Percentiles rank a stretch among this genome's conserved stretches.
Conservation (phyloP, 2,329 filamentous ascomycete species). For the Anisogramma anomala region DNA sequence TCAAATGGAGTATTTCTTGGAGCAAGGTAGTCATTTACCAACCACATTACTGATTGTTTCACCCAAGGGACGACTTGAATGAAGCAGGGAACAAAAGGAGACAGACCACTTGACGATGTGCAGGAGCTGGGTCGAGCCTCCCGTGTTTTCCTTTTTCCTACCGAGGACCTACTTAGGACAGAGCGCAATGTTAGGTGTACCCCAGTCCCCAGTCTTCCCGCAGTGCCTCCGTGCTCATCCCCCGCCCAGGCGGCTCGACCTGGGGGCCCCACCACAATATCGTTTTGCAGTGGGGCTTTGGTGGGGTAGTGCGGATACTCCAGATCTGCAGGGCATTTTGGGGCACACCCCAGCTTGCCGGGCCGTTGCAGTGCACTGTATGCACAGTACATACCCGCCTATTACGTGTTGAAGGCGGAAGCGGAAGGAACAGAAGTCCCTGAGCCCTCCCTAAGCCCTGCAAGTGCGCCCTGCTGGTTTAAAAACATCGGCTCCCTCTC, state of each 20-base stretch:
- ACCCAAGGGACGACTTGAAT: too few relatives aligned
- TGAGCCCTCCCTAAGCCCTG: too few relatives aligned
- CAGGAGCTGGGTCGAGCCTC: background rate
- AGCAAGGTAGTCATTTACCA: too few relatives aligned
- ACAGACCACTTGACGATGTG: background rate
- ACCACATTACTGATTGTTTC: too few relatives aligned
- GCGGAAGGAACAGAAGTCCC: constrained; percentile 11
- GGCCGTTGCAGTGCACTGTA: constrained; percentile 9
- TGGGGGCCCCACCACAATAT: constrained; percentile 12
- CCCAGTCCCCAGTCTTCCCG: background rate
- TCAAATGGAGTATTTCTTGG: too few relatives aligned
- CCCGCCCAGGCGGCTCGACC: constrained; percentile 8
- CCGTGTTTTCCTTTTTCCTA: too few relatives aligned
- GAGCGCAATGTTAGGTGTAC: background rate
- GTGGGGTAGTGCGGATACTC: constrained; percentile 1
- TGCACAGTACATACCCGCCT: constrained; percentile 1
- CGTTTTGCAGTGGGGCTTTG: constrained; percentile 2
- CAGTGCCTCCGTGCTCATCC: background rate
- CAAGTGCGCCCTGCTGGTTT: constrained; percentile 11
- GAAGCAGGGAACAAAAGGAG: background rate
- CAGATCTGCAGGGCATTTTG: background rate
- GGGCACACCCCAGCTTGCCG: too few relatives aligned
- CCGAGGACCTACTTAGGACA: background rate
- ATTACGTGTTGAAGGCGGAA: constrained; percentile 13
- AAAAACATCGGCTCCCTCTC: constrained; percentile 22